Base-by-base conservation (phyloP, 164 flowering plant species). In the Magnolia sinica region DNA sequence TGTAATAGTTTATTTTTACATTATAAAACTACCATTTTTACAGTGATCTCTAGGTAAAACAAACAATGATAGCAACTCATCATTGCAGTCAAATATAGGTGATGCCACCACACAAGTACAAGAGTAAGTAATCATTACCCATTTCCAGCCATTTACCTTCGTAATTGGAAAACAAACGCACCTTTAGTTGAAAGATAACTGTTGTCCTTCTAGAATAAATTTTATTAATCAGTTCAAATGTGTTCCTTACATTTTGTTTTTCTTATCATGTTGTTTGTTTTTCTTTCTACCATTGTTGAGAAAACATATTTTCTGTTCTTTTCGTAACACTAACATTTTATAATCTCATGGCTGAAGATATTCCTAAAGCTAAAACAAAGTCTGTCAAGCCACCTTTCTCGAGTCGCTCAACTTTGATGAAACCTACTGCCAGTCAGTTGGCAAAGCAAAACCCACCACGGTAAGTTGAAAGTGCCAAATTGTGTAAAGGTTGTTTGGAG, bases 361-460 rank as follows among this genome's bases (percentile, higher is more conserved):
- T 79, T 58, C 80, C 76, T 70, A 86, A 88, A 72, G 71, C 76
- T 58, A 85, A 86, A 77, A 55, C 72, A 0, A 89, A 82, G 80
- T 4, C 77, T 24, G 51, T 77, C 50, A 89, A 83, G 78, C 77
- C 85, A 20, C 77, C 78, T 72, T 29, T 81, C 0, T 75, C 87
- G 3, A 91, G 87, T 86, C 81, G 87, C 80, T 91, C 98, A 73
- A 94, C 98, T 78, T 86, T 93, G 82, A 94, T 92, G 99, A 94
- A 91, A 71, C 98, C 99, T 70, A 96, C 99, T 23, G 97, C 94
- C 24, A 92, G 99, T 83, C 91, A 88, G 71, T 77, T 96, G 79
- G 99, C 99, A 51, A 96, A 94, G 89, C 97, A 94, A 87, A 90
- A 80, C 71, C 85, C 50, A 67, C 81, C 81, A 11, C 83, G 49